Evolutionary conservation across 1,284 basidiomycete genomes (phyloP).

Genomic region (Anthracocystis walkeri): DNA sequence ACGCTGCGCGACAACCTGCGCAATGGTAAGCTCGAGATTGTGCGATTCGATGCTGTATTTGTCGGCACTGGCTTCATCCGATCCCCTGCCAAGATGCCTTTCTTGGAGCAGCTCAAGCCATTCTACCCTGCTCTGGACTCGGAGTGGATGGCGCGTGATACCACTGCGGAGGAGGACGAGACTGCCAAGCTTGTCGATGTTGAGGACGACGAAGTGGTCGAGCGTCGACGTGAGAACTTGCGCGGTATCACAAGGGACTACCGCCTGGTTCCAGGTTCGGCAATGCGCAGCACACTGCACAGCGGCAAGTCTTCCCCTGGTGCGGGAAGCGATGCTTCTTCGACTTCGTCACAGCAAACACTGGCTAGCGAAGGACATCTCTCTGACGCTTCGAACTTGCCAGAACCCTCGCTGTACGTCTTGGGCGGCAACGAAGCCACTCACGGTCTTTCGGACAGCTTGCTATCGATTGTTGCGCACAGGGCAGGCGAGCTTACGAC

Average conservation of each 20-base stretch:
- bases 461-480: conserved; percentile 64
- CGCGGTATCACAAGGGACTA: conserved; percentile 68
- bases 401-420: conserved; percentile 57
- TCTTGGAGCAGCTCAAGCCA: conserved; percentile 51
- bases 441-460: conserved; percentile 64
- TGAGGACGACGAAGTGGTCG: conserved; percentile 54
- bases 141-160: conserved; percentile 42
- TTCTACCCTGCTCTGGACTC: conserved; percentile 59
- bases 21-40: conserved; percentile 35
- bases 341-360: conserved; percentile 45
- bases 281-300: conserved; percentile 15
- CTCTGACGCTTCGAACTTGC: not conserved
- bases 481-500: conserved; percentile 63
- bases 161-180: conserved; percentile 50
- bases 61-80: conserved; percentile 66
- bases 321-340: conserved; percentile 37
- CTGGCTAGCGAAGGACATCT: conserved; percentile 23
- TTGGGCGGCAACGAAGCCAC: conserved; percentile 67
- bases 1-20: conserved; percentile 37
- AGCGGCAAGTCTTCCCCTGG: conserved; percentile 40
- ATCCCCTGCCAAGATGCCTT: conserved; percentile 45
- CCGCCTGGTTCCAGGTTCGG: conserved; percentile 52
- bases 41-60: conserved; percentile 64
- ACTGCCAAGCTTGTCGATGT: conserved; percentile 33
- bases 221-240: conserved; percentile 41